Base-by-base conservation (phyloP, 2,329 filamentous ascomycete genomes). In the Ascochyta lentis region DNA sequence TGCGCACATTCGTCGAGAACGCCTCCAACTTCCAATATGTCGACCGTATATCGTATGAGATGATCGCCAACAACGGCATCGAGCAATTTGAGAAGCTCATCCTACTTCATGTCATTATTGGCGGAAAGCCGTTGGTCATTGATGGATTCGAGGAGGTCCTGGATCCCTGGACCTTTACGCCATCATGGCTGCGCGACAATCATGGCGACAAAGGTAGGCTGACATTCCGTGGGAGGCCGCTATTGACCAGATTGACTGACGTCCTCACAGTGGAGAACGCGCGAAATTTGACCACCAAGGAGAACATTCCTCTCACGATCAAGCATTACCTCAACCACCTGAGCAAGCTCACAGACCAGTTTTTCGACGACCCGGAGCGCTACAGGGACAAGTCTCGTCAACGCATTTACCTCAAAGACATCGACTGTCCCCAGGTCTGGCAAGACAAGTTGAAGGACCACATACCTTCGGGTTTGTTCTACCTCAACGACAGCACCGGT, bases 401-500 rank as follows among this genome's bases (percentile, higher is more conserved):
- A 72, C 86, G 95, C 12, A 86, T 98, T 1, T 99, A 99, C 72
- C 79, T 98, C 23, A 99, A 99, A 70, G 95, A 99, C 71, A 97
- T 99, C 56, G 95, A 99, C 73, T 97, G 93, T 65, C 95, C 95
- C 0, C 79, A 84, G 1, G 87, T 94, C 54, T 99, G 95, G 95
- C 87, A 89, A 47, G 84, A 94, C 26, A 88, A 90, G 54, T 78
- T 99, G 16, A 86, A 87, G 62, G 88, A 89, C 45, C 80, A 91
- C 27, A 89, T 98, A 5, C 93, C 94, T 0, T 85, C 88, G 0
- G 86, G 83, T n/a, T 79, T 98, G 0, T 96, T 92, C 71, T 99
- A 98, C 71, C 82, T 96, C 50, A 97, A 97, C 65, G 89, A 94
- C 42, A 90, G 88, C 60, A 86, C 91, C 1, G 83, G 84, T 15